Percentiles rank a stretch among this genome's conserved stretches.
phyloP scores from a whole-genome alignment of 805 yeast genomes.

The Saturnispora besseyi region DNA sequence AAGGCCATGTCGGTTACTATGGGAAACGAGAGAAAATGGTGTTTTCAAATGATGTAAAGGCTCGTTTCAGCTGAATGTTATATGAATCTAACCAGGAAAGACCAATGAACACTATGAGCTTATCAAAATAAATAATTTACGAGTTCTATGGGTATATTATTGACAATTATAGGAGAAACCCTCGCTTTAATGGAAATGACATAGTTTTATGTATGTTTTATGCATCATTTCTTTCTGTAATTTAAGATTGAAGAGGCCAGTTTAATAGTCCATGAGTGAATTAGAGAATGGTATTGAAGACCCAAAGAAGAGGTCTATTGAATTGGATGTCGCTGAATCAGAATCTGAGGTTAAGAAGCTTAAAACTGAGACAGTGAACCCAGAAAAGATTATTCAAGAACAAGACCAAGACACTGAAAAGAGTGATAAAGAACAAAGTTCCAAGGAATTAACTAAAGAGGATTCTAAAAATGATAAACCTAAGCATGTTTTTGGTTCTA shows the following conservation, averaged over 20 bases:
- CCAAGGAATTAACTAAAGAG: neutral
- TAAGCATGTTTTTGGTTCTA: constrained; percentile 48
- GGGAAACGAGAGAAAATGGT: constrained; percentile 1
- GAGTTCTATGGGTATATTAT: too few relatives aligned
- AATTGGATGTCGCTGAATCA: neutral
- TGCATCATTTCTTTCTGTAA: neutral
- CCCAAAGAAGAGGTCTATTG: constrained; percentile 7
- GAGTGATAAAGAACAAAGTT: constrained; percentile 1
- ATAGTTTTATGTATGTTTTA: neutral
- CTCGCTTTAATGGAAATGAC: neutral
- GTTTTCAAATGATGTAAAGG: neutral
- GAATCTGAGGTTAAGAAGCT: neutral
- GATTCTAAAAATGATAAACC: constrained; percentile 19
- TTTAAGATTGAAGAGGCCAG: neutral
- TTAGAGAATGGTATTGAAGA: neutral
- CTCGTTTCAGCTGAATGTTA: neutral
- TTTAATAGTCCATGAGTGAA: neutral
- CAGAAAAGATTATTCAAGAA: constrained; percentile 3
- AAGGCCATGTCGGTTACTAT: neutral
- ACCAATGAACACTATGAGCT: too few relatives aligned
- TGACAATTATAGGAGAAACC: neutral
- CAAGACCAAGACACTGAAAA: neutral
- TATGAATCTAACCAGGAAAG: neutral
- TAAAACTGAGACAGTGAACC: constrained; percentile 4
- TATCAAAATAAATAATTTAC: too few relatives aligned